These are phyloP conservation scores for Oxalis stricta DNA, from an alignment of 441 rosid species.

Conservation along the genomic window DNA sequence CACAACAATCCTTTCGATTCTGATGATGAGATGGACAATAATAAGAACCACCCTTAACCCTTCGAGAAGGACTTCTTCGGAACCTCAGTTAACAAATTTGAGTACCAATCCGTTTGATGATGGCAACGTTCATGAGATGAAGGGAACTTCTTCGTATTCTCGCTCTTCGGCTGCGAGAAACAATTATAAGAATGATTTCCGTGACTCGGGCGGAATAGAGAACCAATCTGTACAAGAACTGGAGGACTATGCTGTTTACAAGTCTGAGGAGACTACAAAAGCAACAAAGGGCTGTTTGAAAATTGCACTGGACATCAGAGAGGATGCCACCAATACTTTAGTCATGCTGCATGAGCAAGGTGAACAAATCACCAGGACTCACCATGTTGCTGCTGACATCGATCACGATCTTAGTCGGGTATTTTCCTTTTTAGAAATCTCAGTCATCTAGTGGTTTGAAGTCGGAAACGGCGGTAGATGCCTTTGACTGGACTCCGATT, in stretches of 20 bases:
- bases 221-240: conserved; percentile 77
- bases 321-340: conserved; percentile 56
- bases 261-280: conserved; percentile 81
- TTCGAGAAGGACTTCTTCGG: conserved; percentile 38
- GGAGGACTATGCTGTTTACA: conserved; percentile 62
- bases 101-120: conserved; percentile 53
- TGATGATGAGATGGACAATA: conserved; percentile 43
- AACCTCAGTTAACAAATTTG: conserved; percentile 18
- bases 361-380: conserved; percentile 74
- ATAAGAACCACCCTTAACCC: conserved; percentile 27
- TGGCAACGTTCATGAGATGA: conserved; percentile 28
- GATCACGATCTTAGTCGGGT: conserved; percentile 85
- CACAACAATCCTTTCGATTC: conserved; percentile 77
- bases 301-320: conserved; percentile 83
- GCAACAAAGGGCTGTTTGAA: conserved; percentile 60
- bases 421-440: conserved; percentile 6
- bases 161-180: conserved; percentile 19
- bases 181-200: conserved; percentile 60
- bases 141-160: conserved; percentile 22
- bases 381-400: conserved; percentile 46
- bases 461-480: no score
- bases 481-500: no score
- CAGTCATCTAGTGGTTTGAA: no score
- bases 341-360: conserved; percentile 69
- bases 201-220: conserved; percentile 63